Percentiles rank a stretch among this genome's conserved stretches.
Evolutionary conservation across 371 early-diverging fungal genomes (phyloP).

Genomic region (Chytridium lagenaria): DNA sequence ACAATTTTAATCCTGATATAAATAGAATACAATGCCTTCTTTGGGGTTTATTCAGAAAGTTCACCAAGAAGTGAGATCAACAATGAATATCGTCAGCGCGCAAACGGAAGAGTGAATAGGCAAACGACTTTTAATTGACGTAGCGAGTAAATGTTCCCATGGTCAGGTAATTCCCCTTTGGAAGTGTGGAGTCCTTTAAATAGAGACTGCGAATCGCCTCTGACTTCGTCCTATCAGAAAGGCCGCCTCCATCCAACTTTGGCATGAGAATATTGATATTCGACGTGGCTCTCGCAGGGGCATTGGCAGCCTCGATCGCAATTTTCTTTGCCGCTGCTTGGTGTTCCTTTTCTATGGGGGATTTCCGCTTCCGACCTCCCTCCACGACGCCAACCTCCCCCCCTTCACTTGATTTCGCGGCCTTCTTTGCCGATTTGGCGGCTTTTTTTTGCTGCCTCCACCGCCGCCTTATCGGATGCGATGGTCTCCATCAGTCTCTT

Average conservation of each 20-base stretch:
- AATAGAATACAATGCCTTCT: background rate
- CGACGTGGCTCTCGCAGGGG: constrained; percentile 12
- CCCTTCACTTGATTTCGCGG: constrained; percentile 59
- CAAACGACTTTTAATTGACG: constrained; percentile 10
- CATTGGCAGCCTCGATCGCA: background rate
- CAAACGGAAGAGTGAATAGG: background rate
- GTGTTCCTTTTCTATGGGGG: constrained; percentile 9
- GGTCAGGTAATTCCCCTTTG: constrained; percentile 62
- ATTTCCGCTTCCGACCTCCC: constrained; percentile 13
- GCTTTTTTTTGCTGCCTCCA: constrained; percentile 60
- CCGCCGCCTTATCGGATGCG: constrained; percentile 17
- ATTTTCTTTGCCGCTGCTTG: constrained; percentile 23
- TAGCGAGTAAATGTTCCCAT: constrained; percentile 77
- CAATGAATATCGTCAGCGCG: background rate
- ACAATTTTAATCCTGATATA: background rate
- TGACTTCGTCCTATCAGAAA: constrained; percentile 39
- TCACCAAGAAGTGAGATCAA: background rate
- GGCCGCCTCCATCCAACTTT: constrained; percentile 24
- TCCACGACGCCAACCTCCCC: constrained; percentile 13
- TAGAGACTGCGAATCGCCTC: constrained; percentile 68
- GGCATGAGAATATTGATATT: constrained; percentile 58
- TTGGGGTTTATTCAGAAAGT: background rate
- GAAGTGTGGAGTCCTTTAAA: constrained; percentile 42
- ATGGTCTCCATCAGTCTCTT: constrained; percentile 42
- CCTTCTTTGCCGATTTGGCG: constrained; percentile 65